Conservation (phyloP, 805 yeast species). For the Jamesozyma gamospora region DNA sequence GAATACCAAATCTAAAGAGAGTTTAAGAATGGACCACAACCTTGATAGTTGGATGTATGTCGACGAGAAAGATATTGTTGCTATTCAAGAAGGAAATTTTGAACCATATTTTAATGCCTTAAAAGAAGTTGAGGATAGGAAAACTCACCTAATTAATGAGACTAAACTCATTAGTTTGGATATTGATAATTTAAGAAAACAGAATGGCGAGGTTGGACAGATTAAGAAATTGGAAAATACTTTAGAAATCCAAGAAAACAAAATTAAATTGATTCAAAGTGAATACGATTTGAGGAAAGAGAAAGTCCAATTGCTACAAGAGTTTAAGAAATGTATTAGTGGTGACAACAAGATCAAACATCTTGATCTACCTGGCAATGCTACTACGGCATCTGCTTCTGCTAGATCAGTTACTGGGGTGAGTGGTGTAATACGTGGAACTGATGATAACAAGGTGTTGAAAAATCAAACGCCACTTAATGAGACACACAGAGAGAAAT, state of each 20-base stretch:
- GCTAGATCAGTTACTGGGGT: conserved; percentile 15
- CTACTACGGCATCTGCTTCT: conserved; percentile 12
- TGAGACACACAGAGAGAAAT: not conserved
- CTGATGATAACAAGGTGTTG: not conserved
- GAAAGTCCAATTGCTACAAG: conserved; percentile 13
- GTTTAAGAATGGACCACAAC: too few species aligned
- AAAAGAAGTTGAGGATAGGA: conserved; percentile 31
- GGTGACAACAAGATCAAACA: not conserved
- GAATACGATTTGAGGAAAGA: conserved; percentile 30
- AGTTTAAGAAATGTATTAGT: not conserved
- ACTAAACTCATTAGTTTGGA: conserved; percentile 26
- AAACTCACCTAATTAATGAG: not conserved
- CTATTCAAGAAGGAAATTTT: conserved; percentile 27
- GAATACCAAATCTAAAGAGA: too few species aligned
- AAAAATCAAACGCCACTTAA: not conserved
- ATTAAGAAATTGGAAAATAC: conserved; percentile 30
- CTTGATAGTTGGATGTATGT: conserved; percentile 21
- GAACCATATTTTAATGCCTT: conserved; percentile 35
- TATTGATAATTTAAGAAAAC: conserved; percentile 28
- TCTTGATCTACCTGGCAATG: conserved; percentile 1
- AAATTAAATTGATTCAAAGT: conserved; percentile 25
- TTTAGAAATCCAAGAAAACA: conserved; percentile 27
- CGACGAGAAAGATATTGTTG: conserved; percentile 21
- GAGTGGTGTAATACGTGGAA: conserved; percentile 9
- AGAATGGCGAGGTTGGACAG: conserved; percentile 24